Conservation (phyloP, 495 filamentous ascomycete species). For the Penicillium arizonense region DNA sequence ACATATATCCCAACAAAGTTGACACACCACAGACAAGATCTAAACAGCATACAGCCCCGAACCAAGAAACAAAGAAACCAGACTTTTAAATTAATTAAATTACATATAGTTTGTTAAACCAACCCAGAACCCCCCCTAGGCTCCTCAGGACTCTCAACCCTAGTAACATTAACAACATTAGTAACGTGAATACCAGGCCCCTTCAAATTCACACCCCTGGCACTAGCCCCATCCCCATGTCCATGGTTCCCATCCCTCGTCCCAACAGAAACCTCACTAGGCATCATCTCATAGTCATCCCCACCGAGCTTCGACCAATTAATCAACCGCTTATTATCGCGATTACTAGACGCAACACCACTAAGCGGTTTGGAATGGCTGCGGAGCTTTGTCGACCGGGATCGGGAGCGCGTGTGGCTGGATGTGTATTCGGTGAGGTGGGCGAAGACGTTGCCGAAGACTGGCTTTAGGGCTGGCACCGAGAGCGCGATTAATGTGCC, state of each 20-base stretch:
- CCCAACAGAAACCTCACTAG: constrained; percentile 21
- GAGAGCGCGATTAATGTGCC: constrained; percentile 45
- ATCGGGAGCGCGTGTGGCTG: constrained; percentile 24
- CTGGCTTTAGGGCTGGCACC: constrained; percentile 42
- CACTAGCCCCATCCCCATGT: background rate
- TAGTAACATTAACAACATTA: constrained; percentile 19
- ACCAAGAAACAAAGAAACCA: no score
- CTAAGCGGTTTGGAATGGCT: constrained; percentile 20
- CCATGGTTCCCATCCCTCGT: constrained; percentile 3
- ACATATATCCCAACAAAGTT: no score
- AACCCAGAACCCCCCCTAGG: background rate
- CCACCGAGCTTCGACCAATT: constrained; percentile 20
- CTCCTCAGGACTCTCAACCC: background rate
- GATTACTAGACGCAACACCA: constrained; percentile 9
- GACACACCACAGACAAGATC: no score
- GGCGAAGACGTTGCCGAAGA: constrained; percentile 33
- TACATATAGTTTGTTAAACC: no score
- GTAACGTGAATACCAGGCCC: constrained; percentile 23
- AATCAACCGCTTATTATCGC: constrained; percentile 26
- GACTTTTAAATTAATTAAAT: no score
- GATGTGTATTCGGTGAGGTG: constrained; percentile 26
- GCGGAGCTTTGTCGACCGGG: constrained; percentile 7
- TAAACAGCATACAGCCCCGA: no score
- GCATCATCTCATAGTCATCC: constrained; percentile 34
- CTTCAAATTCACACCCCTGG: background rate